Percentiles rank a stretch among this genome's conserved stretches.
Evolutionary conservation across 1,284 basidiomycete genomes (phyloP).

Genomic region (Chalciporus piperatoides): DNA sequence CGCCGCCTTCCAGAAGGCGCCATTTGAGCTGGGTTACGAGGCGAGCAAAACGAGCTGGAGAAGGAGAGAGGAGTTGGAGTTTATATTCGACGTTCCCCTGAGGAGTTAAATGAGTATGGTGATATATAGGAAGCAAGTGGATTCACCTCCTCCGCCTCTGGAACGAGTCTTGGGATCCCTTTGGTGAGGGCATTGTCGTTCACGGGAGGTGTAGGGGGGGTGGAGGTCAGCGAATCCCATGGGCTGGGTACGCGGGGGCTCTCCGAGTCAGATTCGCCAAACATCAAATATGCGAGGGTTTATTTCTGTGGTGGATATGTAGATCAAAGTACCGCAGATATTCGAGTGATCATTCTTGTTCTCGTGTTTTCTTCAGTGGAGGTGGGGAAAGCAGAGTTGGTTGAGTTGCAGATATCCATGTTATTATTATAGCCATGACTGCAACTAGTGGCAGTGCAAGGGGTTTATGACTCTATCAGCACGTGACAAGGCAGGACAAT

Average conservation of each 20-base stretch:
- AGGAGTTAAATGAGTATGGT: neutral
- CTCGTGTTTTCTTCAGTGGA: constrained; percentile 19
- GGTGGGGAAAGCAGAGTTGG: neutral
- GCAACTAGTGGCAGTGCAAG: too few relatives aligned
- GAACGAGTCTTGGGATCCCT: constrained; percentile 55
- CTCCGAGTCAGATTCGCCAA: constrained; percentile 75
- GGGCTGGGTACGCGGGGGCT: constrained; percentile 73
- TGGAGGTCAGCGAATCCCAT: constrained; percentile 70
- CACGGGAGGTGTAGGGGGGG: constrained; percentile 38
- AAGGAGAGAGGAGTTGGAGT: constrained; percentile 70
- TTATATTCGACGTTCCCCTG: constrained; percentile 86
- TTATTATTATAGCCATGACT: too few relatives aligned
- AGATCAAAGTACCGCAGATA: constrained; percentile 31
- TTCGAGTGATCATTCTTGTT: constrained; percentile 63
- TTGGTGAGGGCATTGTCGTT: constrained; percentile 1
- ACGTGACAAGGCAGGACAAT: constrained; percentile 17
- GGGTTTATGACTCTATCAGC: constrained; percentile 5
- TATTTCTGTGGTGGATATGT: constrained; percentile 2
- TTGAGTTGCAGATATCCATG: too few relatives aligned
- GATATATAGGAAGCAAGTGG: neutral
- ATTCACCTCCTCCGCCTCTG: constrained; percentile 64
- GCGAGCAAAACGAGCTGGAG: constrained; percentile 67
- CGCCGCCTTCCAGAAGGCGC: constrained; percentile 88
- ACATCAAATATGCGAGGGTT: constrained; percentile 45
- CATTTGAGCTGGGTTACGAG: constrained; percentile 94